A percentile compares a stretch with the other conserved stretches of the same genome.
Evolutionary conservation across 495 filamentous ascomycete species (phyloP).

Genomic region (Aspergillus wentii): DNA sequence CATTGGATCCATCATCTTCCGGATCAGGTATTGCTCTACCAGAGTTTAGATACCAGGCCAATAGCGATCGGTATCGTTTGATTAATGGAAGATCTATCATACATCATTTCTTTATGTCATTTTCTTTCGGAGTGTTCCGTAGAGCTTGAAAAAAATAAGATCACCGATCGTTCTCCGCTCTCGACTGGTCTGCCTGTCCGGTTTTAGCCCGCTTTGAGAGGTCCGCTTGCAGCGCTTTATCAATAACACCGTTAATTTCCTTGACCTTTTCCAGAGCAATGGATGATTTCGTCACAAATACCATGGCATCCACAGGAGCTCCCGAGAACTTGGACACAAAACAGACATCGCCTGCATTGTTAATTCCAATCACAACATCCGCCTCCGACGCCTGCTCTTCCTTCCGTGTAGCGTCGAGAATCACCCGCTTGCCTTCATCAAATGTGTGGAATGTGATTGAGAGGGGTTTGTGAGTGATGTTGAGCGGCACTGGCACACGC

Average conservation of each 20-base stretch:
- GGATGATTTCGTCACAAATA: conserved; percentile 63
- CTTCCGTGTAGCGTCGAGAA: conserved; percentile 72
- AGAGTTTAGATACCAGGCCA: too few species aligned
- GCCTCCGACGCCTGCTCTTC: conserved; percentile 87
- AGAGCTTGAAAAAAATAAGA: too few species aligned
- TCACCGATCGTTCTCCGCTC: conserved; percentile 72
- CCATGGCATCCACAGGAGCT: conserved; percentile 69
- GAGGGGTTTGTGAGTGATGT: conserved; percentile 84
- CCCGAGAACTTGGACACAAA: conserved; percentile 87
- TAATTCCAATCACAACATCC: conserved; percentile 79
- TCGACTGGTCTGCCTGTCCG: conserved; percentile 71
- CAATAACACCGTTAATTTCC: conserved; percentile 67
- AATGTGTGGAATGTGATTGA: conserved; percentile 83
- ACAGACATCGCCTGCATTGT: conserved; percentile 86
- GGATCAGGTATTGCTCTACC: too few species aligned
- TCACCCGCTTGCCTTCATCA: conserved; percentile 58
- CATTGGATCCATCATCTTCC: too few species aligned
- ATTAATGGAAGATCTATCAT: neutral
- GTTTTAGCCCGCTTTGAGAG: conserved; percentile 66
- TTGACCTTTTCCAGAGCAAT: conserved; percentile 72
- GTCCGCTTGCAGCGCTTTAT: conserved; percentile 70
- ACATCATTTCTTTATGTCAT: too few species aligned
- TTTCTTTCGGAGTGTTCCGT: too few species aligned
- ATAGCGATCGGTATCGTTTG: too few species aligned
- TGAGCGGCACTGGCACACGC: conserved; percentile 81